These are phyloP conservation scores for Aspergillus sp. DNA, from an alignment of 2,329 filamentous ascomycete genomes.

Conservation along the genomic window DNA sequence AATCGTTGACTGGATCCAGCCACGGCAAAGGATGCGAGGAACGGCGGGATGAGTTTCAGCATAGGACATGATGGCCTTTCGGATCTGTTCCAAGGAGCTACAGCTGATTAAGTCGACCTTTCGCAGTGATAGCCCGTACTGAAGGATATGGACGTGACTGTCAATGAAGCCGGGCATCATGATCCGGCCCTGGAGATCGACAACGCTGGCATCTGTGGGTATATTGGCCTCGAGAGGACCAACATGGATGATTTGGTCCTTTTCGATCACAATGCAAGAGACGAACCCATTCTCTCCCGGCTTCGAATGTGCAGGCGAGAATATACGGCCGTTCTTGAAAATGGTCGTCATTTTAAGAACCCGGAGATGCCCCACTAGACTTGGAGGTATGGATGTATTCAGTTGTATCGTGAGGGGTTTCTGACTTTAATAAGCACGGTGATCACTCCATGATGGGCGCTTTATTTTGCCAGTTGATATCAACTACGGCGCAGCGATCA, in stretches of 20 bases:
- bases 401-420: background rate
- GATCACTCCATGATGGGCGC: background rate
- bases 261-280: conserved; percentile 36
- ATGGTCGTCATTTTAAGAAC: background rate
- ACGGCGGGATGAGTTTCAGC: conserved; percentile 38
- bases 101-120: conserved; percentile 46
- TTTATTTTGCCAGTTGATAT: background rate
- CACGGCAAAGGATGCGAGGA: conserved; percentile 46
- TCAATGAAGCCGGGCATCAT: conserved; percentile 51
- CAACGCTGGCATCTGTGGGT: conserved; percentile 16
- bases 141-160: conserved; percentile 43
- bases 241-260: conserved; percentile 42
- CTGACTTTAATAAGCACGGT: background rate
- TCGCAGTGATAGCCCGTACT: conserved; percentile 46
- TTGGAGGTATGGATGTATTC: background rate
- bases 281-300: background rate
- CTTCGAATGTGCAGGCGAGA: background rate
- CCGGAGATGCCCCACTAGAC: background rate
- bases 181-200: conserved; percentile 37
- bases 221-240: conserved; percentile 31
- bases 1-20: conserved; percentile 52
- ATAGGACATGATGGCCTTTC: conserved; percentile 37
- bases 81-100: conserved; percentile 44
- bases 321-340: conserved; percentile 2
- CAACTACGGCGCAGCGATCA: background rate